Base-by-base conservation (phyloP, 805 yeast species). In the Kazachstania kunashirensis region DNA sequence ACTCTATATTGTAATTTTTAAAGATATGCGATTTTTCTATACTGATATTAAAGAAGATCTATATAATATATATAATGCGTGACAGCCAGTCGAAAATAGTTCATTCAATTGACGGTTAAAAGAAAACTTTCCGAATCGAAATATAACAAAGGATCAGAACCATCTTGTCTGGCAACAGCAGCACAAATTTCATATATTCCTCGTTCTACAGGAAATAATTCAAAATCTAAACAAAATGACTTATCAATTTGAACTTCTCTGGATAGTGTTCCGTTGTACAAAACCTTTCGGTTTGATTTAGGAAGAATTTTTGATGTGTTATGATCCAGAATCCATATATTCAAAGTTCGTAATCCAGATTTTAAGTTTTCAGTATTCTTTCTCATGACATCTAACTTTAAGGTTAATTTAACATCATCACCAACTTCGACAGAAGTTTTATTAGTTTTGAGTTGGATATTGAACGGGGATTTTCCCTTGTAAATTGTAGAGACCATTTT, bases 151-250 rank as follows among this genome's bases (percentile, higher is more conserved):
- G 34, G 30, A 12, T 38, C 43, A 3, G 30, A 32, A 15, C 35
- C 37, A 11, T 24, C 23, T 5, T 24, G 17, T 26, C 34, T 27
- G 18, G 47, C 40, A 5, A 53, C 15, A 24, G 47, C 44, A 2
- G 47, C 51, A 1, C 88, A 84, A 80, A 95, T 79, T 53, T 84
- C 92, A 52, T 79, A 86, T 33, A 74, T 79, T 2, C 96, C 97
- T 31, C 68, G 68, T 37, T 82, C 88, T 26, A 88, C 61, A 4
- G 84, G 71, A 14, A 79, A 75, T 27, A 81, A 53, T 17, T 65
- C 66, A 21, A 75, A 61, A 2, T 54, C 62, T 3, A 61, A 48
- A 18, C 61, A 67, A 1, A 72, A 70, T 0, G 79, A 67, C 2
- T 47, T 48, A 1, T 79, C 46, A 2, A 59, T 53, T 1, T 57